These are phyloP conservation scores for Stagonosporopsis vannaccii DNA, from an alignment of 2,329 filamentous ascomycete species.

Conservation along the genomic window DNA sequence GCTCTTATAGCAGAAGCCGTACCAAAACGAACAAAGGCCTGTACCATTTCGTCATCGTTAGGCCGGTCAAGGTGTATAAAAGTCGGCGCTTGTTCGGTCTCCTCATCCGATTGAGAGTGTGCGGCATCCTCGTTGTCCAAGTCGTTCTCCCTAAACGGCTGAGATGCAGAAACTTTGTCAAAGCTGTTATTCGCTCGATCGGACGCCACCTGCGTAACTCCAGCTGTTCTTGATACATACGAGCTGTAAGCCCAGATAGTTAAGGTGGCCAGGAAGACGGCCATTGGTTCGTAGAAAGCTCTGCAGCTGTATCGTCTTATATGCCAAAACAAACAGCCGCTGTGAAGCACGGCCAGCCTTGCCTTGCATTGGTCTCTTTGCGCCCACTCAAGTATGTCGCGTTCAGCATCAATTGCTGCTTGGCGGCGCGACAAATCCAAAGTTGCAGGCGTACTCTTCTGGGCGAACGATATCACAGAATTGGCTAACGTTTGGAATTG, in stretches of 20 bases:
- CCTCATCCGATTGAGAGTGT: not conserved
- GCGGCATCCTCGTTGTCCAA: not conserved
- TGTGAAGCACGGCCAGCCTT: conserved; percentile 61
- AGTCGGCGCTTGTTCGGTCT: conserved; percentile 39
- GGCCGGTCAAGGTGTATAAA: conserved; percentile 64
- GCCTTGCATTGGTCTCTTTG: conserved; percentile 63
- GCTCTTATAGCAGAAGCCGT: conserved; percentile 11
- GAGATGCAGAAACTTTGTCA: not conserved
- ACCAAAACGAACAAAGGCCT: conserved; percentile 62
- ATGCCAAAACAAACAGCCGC: conserved; percentile 61
- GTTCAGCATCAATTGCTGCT: conserved; percentile 18
- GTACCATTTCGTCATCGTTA: conserved; percentile 65
- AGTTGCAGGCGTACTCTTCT: not conserved
- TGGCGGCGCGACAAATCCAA: not conserved
- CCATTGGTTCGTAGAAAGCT: conserved; percentile 58
- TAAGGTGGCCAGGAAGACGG: conserved; percentile 56
- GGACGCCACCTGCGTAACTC: not conserved
- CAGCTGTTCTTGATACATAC: conserved; percentile 13
- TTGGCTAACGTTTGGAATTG: conserved; percentile 55
- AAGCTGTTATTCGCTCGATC: not conserved
- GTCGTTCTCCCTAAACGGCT: not conserved
- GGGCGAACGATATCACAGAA: conserved; percentile 21
- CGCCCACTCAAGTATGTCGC: conserved; percentile 59
- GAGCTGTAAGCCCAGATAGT: conserved; percentile 57
- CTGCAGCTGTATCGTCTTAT: conserved; percentile 58